These are phyloP conservation scores for Thielaviopsis populi DNA, from an alignment of 2,329 filamentous ascomycete species.

Conservation along the genomic window DNA sequence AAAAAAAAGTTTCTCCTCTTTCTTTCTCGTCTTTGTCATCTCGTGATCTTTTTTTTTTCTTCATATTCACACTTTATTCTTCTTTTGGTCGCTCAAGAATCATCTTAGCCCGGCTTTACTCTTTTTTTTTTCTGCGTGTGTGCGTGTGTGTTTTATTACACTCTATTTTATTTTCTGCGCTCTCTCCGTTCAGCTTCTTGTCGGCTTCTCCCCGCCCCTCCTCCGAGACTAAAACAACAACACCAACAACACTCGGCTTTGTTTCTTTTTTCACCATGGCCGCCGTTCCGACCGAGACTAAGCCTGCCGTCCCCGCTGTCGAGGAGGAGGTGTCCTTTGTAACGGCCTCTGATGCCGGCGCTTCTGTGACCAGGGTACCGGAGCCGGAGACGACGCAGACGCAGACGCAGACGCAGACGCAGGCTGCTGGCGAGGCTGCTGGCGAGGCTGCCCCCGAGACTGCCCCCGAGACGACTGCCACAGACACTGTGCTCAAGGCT, in stretches of 20 bases:
- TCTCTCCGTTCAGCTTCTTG: conserved; percentile 2
- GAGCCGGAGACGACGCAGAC: no score
- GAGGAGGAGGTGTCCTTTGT: conserved; percentile 1
- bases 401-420: no score
- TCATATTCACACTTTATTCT: neutral
- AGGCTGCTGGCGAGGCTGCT: neutral
- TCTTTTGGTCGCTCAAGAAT: neutral
- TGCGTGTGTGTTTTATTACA: neutral
- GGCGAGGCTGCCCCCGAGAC: neutral
- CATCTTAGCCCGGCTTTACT: neutral
- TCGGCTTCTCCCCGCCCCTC: neutral
- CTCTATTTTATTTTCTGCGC: conserved; percentile 5
- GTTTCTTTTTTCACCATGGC: conserved; percentile 5
- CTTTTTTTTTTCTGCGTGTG: no score
- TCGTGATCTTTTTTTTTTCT: conserved; percentile 4
- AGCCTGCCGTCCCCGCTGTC: neutral
- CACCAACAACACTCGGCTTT: conserved; percentile 21
- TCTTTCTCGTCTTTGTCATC: neutral
- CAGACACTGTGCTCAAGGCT: neutral
- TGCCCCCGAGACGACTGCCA: no score
- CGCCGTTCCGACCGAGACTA: neutral
- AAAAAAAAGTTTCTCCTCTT: neutral
- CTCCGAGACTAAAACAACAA: conserved; percentile 18
- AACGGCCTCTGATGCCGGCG: neutral
- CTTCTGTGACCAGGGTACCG: neutral